phyloP scores from a whole-genome alignment of 805 yeast species.

The Kodamaea kaohsiungensis region DNA sequence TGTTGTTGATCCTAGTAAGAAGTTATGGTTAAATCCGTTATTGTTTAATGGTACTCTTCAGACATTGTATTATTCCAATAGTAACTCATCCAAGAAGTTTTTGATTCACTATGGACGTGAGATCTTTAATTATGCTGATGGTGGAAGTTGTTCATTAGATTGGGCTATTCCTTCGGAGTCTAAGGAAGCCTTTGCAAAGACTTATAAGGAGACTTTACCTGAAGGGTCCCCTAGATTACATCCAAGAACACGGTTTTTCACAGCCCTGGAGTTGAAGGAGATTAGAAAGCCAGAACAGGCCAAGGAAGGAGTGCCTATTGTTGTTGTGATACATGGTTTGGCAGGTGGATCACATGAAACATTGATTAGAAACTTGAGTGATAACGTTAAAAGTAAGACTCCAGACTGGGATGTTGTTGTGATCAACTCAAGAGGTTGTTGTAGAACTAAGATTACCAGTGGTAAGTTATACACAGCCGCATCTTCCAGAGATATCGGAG shows the following conservation, averaged over 20 bases:
- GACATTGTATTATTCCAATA: conserved; percentile 65
- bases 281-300: conserved; percentile 21
- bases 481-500: conserved; percentile 70
- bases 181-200: conserved; percentile 24
- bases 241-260: conserved; percentile 53
- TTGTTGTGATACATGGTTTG: conserved; percentile 71
- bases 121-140: conserved; percentile 57
- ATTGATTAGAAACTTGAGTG: conserved; percentile 61
- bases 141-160: conserved; percentile 75
- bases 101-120: conserved; percentile 74
- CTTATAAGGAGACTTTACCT: conserved; percentile 33
- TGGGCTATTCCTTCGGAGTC: conserved; percentile 52
- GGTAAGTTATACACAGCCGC: conserved; percentile 70
- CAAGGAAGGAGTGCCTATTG: conserved; percentile 49
- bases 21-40: conserved; percentile 60
- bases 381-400: conserved; percentile 10
- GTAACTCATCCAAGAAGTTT: conserved; percentile 52
- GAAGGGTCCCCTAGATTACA: conserved; percentile 43
- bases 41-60: conserved; percentile 75
- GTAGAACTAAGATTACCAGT: conserved; percentile 64
- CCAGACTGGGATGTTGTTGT: conserved; percentile 64
- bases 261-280: conserved; percentile 44
- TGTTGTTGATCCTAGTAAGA: conserved; percentile 25
- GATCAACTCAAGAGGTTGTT: conserved; percentile 76
- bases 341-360: conserved; percentile 87